phyloP scores from a whole-genome alignment of 2,329 filamentous ascomycete species.

The Massarina eburnea region DNA sequence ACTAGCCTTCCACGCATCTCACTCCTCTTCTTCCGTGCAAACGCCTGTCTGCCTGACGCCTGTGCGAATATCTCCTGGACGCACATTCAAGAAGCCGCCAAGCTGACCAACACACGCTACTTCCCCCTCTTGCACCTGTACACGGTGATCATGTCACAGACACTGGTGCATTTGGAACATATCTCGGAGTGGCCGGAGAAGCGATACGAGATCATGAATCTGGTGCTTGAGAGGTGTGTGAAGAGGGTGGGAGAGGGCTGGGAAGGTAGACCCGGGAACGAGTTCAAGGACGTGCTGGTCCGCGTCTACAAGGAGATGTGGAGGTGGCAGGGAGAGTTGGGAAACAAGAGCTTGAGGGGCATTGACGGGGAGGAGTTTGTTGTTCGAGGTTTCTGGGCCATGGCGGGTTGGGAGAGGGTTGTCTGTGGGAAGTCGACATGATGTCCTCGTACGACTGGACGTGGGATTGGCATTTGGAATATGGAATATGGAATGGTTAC shows the following conservation, averaged over 20 bases:
- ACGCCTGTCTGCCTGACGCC: conserved; percentile 22
- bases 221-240: conserved; percentile 31
- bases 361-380: conserved; percentile 26
- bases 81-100: conserved; percentile 22
- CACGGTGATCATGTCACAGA: conserved; percentile 34
- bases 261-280: conserved; percentile 20
- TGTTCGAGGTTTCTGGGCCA: conserved; percentile 52
- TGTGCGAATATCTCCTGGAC: conserved; percentile 24
- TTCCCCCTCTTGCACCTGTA: conserved; percentile 33
- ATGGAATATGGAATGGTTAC: too few species aligned
- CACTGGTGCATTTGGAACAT: conserved; percentile 20
- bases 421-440: too few species aligned
- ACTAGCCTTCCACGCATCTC: conserved; percentile 23
- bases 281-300: conserved; percentile 26
- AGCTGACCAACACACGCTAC: conserved; percentile 14
- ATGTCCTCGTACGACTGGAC: background rate
- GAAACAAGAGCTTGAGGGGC: conserved; percentile 28
- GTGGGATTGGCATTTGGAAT: background rate
- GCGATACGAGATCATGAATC: conserved; percentile 26
- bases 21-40: conserved; percentile 32
- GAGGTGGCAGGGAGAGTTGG: conserved; percentile 24
- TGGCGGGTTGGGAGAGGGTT: conserved; percentile 29
- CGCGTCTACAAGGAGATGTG: conserved; percentile 30
- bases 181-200: conserved; percentile 12
- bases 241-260: conserved; percentile 23